Conservation (phyloP, 2,329 filamentous ascomycete species). For the Cladosporium velox region DNA sequence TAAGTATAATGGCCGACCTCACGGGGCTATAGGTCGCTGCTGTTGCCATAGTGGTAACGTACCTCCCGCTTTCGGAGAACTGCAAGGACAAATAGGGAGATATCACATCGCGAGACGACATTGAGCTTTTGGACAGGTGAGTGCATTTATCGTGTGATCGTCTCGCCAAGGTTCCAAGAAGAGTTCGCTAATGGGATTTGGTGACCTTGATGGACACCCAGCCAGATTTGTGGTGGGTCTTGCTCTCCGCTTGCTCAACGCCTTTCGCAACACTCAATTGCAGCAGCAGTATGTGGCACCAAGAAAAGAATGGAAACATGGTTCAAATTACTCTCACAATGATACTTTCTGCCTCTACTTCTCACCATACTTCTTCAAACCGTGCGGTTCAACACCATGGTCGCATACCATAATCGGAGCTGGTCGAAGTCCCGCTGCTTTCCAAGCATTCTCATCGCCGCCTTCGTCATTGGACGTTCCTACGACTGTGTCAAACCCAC, state of each 20-base stretch:
- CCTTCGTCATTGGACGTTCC: constrained; percentile 28
- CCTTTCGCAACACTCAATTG: not conserved
- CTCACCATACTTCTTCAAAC: constrained; percentile 28
- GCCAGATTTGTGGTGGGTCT: not conserved
- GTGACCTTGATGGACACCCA: constrained; percentile 19
- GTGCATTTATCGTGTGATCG: not conserved
- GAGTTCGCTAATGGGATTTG: not conserved
- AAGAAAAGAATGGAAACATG: not conserved
- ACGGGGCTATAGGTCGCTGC: constrained; percentile 2
- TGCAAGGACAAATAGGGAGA: not conserved
- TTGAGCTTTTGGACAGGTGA: not conserved
- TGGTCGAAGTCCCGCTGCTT: constrained; percentile 14
- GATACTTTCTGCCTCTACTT: constrained; percentile 2
- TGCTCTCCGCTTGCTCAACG: not conserved
- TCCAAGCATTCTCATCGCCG: constrained; percentile 18
- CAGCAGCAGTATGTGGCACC: not conserved
- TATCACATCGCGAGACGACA: not conserved
- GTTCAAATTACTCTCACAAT: not conserved
- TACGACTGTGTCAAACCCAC: constrained; percentile 29
- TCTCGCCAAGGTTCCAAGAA: constrained; percentile 18
- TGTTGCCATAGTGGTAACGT: not conserved
- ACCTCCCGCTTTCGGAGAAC: not conserved
- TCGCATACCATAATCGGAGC: constrained; percentile 30
- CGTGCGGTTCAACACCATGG: constrained; percentile 25
- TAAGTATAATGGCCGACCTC: constrained; percentile 14